Percentiles rank a stretch among this genome's conserved stretches.
Evolutionary conservation across 2,329 filamentous ascomycete species (phyloP).

Genomic region (Epichloe scottii): DNA sequence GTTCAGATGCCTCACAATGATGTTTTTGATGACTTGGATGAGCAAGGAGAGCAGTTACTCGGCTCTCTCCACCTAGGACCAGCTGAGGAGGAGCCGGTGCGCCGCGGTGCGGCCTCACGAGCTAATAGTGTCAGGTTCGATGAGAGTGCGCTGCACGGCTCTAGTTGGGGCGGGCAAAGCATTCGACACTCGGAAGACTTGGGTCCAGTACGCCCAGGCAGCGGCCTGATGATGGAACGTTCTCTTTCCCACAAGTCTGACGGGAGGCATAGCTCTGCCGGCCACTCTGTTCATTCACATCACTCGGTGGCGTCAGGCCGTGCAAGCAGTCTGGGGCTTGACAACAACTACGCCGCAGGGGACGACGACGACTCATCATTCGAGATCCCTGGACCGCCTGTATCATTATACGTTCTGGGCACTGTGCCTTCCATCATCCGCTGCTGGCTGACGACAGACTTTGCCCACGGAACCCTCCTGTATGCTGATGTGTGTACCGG

Average conservation of each 20-base stretch:
- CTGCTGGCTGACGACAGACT: constrained; percentile 86
- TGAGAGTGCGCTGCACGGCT: constrained; percentile 83
- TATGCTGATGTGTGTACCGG: constrained; percentile 91
- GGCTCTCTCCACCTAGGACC: constrained; percentile 70
- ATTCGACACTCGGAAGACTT: constrained; percentile 77
- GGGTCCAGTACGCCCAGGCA: constrained; percentile 61
- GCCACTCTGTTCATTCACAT: constrained; percentile 58
- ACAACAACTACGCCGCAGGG: constrained; percentile 52
- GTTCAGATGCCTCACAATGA: constrained; percentile 69
- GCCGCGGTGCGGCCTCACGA: constrained; percentile 75
- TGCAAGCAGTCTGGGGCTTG: constrained; percentile 78
- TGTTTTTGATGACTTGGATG: constrained; percentile 82
- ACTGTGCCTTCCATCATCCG: constrained; percentile 88
- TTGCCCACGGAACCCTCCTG: constrained; percentile 76
- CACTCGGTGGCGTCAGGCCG: constrained; percentile 65
- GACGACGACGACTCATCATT: constrained; percentile 56
- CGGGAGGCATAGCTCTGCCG: constrained; percentile 86
- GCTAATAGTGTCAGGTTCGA: constrained; percentile 97
- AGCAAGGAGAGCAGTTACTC: constrained; percentile 68
- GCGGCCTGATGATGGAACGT: constrained; percentile 81
- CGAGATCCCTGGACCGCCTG: constrained; percentile 63
- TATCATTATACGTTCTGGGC: constrained; percentile 73
- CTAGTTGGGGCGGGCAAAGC: constrained; percentile 64
- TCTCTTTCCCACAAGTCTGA: constrained; percentile 93
- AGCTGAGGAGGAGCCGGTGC: constrained; percentile 72